phyloP scores from a whole-genome alignment of 2,329 filamentous ascomycete genomes.

The Aspergillus pseudoglaucus region DNA sequence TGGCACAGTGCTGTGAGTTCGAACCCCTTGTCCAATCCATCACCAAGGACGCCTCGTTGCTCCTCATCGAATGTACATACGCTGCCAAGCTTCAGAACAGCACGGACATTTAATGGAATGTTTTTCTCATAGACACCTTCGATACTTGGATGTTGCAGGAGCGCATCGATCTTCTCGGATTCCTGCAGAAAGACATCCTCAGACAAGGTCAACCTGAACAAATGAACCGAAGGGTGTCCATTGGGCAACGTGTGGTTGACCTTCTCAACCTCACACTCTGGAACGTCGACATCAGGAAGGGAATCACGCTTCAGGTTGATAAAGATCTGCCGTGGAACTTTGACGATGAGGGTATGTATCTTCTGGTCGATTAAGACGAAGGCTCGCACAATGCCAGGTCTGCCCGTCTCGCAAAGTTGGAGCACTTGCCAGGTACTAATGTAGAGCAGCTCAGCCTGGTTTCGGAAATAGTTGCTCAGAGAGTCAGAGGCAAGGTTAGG shows the following conservation, averaged over 20 bases:
- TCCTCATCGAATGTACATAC: slow-evolving; percentile 88
- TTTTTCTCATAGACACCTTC: slow-evolving; percentile 97
- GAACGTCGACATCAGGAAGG: slow-evolving; percentile 79
- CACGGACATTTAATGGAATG: slow-evolving; percentile 77
- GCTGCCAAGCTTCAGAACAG: slow-evolving; percentile 82
- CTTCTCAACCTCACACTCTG: slow-evolving; percentile 83
- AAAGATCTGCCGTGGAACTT: slow-evolving; percentile 82
- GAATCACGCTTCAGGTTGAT: slow-evolving; percentile 85
- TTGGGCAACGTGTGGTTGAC: slow-evolving; percentile 91
- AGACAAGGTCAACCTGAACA: slow-evolving; percentile 87
- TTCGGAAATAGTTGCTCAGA: slow-evolving; percentile 71
- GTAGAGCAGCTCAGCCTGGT: slow-evolving; percentile 84
- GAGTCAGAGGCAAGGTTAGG: slow-evolving; percentile 54
- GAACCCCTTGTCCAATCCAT: slow-evolving; percentile 88
- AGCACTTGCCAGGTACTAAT: slow-evolving; percentile 93
- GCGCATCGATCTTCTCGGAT: slow-evolving; percentile 68
- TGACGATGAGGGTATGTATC: slow-evolving; percentile 79
- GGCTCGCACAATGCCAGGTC: slow-evolving; percentile 76
- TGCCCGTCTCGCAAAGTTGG: slow-evolving; percentile 75
- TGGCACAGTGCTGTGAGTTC: slow-evolving; percentile 71
- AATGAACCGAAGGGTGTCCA: slow-evolving; percentile 83
- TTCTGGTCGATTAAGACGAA: slow-evolving; percentile 92
- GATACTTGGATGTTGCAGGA: slow-evolving; percentile 89
- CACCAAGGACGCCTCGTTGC: slow-evolving; percentile 84
- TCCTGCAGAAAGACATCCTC: slow-evolving; percentile 85